Percentiles rank a stretch among this genome's conserved stretches.
Evolutionary conservation across 2,329 filamentous ascomycete species (phyloP).

Genomic region (Aspergillus alliaceus): DNA sequence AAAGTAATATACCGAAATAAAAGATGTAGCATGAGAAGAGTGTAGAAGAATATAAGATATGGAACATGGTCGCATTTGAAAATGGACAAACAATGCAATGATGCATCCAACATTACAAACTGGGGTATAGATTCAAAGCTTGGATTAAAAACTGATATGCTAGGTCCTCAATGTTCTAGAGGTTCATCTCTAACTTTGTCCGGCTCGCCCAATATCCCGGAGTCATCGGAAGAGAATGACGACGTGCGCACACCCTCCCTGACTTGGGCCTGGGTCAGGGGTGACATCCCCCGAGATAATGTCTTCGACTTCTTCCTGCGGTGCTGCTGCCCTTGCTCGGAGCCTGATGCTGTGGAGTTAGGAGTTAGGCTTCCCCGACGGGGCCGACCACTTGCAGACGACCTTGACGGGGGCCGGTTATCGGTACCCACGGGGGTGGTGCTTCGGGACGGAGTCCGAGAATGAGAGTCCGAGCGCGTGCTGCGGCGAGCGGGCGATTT

Average conservation of each 20-base stretch:
- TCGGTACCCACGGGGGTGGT: conserved; percentile 40
- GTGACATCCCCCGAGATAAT: conserved; percentile 32
- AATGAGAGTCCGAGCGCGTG: conserved; percentile 42
- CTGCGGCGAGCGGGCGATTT: conserved; percentile 30
- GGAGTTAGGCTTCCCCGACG: conserved; percentile 38
- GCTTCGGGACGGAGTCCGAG: conserved; percentile 44
- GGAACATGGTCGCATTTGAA: conserved; percentile 6
- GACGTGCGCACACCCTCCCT: conserved; percentile 34
- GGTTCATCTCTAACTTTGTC: conserved; percentile 26
- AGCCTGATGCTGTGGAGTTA: conserved; percentile 25
- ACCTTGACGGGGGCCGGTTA: conserved; percentile 37
- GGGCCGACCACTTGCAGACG: conserved; percentile 30
- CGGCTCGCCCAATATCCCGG: conserved; percentile 21
- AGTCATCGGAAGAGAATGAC: conserved; percentile 39
- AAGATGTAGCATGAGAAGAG: not conserved
- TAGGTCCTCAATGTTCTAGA: conserved; percentile 12
- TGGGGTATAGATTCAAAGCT: conserved; percentile 6
- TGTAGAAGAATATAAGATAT: conserved; percentile 4
- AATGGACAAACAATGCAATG: conserved; percentile 1
- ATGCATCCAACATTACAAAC: conserved; percentile 1
- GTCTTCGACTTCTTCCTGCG: conserved; percentile 34
- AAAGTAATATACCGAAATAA: not conserved
- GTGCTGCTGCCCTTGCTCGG: conserved; percentile 30
- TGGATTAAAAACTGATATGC: not conserved
- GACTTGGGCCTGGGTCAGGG: conserved; percentile 39